Conservation (phyloP, 2,329 filamentous ascomycete genomes). For the Shiraia sp. region DNA sequence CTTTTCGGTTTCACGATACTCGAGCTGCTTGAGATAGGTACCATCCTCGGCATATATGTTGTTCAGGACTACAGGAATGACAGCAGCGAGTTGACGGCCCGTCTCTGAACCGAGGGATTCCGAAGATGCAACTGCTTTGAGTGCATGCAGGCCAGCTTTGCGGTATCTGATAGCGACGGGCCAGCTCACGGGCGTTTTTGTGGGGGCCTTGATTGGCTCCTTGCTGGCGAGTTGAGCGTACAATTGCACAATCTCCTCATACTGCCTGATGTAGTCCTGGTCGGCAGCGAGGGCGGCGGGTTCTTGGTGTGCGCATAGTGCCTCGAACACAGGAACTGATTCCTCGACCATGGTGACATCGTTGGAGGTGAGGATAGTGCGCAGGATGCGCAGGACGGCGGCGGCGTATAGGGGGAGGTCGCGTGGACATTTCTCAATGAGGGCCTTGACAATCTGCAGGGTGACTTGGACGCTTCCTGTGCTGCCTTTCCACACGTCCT, state of each 20-base stretch:
- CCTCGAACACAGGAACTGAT: constrained; percentile 81
- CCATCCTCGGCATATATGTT: constrained; percentile 80
- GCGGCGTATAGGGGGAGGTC: constrained; percentile 87
- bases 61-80: constrained; percentile 83
- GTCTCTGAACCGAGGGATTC: constrained; percentile 77
- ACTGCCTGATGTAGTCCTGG: constrained; percentile 78
- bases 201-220: constrained; percentile 44
- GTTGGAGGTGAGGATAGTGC: constrained; percentile 78
- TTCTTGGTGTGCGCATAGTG: constrained; percentile 88
- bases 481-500: constrained; percentile 85
- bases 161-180: constrained; percentile 71
- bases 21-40: constrained; percentile 69
- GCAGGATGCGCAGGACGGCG: constrained; percentile 82
- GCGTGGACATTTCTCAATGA: constrained; percentile 91
- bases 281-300: constrained; percentile 83
- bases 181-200: constrained; percentile 60
- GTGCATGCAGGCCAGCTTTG: constrained; percentile 63
- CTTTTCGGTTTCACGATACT: constrained; percentile 67
- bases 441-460: constrained; percentile 84
- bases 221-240: constrained; percentile 82
- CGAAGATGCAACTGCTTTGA: constrained; percentile 78
- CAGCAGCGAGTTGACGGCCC: constrained; percentile 73
- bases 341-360: constrained; percentile 94
- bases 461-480: constrained; percentile 95
- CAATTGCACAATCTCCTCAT: constrained; percentile 76